Conservation (phyloP, 768 basidiomycete species). For the Xerocomellus chrysenteron region DNA sequence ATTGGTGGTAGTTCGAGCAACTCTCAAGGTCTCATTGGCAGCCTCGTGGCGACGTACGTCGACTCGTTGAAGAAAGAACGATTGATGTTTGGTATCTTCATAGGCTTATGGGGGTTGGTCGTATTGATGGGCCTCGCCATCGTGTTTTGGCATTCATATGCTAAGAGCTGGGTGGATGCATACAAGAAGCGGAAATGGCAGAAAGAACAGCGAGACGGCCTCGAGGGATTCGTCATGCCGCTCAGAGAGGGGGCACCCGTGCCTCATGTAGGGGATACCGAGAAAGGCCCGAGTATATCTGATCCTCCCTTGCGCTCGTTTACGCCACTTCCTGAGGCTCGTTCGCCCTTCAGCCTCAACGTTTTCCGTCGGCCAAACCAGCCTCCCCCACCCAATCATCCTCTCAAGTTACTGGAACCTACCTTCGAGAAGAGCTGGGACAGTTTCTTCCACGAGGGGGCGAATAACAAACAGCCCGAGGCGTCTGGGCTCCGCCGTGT, state of each 20-base stretch:
- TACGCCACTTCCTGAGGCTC: conserved; percentile 48
- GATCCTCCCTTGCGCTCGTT: conserved; percentile 43
- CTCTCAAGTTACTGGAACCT: conserved; percentile 28
- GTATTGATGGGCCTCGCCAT: conserved; percentile 74
- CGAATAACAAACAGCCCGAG: conserved; percentile 19
- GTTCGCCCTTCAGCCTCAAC: conserved; percentile 29
- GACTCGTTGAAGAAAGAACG: conserved; percentile 74
- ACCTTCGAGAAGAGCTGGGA: conserved; percentile 44
- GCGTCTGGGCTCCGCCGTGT: conserved; percentile 24
- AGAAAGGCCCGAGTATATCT: conserved; percentile 20
- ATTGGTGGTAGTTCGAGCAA: conserved; percentile 56
- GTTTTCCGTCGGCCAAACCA: conserved; percentile 40
- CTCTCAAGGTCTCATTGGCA: conserved; percentile 64
- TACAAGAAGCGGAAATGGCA: conserved; percentile 51
- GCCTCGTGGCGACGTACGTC: conserved; percentile 72
- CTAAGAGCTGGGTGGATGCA: conserved; percentile 44
- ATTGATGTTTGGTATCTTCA: conserved; percentile 79
- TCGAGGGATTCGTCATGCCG: conserved; percentile 42
- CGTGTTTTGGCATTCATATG: conserved; percentile 73
- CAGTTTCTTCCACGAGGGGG: conserved; percentile 40
- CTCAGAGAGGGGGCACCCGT: conserved; percentile 14
- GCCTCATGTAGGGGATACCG: conserved; percentile 22
- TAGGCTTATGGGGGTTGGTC: conserved; percentile 81
- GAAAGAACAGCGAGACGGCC: conserved; percentile 48
- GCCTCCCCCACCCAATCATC: conserved; percentile 23